Conservation (phyloP, 495 filamentous ascomycete species). For the Neurospora sp. region DNA sequence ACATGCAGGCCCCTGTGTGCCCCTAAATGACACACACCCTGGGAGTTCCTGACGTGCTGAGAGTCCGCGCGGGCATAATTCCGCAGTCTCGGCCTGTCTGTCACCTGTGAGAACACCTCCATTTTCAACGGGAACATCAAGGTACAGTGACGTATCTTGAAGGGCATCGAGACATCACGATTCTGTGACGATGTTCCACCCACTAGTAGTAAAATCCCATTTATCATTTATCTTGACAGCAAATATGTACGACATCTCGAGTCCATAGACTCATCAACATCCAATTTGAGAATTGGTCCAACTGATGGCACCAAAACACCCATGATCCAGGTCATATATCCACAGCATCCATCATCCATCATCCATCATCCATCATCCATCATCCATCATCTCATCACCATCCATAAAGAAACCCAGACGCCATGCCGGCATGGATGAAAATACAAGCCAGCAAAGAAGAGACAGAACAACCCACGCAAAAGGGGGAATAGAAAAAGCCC, state of each 20-base stretch:
- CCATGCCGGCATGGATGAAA: neutral
- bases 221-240: neutral
- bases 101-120: too few relatives aligned
- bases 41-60: neutral
- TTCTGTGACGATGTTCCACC: neutral
- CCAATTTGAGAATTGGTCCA: neutral
- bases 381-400: neutral
- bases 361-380: neutral
- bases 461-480: neutral
- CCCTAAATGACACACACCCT: neutral
- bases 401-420: neutral
- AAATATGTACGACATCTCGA: neutral
- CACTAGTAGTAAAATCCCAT: neutral
- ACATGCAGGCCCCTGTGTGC: neutral
- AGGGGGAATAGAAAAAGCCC: neutral
- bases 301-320: neutral
- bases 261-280: neutral
- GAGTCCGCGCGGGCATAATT: neutral
- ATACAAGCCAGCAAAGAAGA: neutral
- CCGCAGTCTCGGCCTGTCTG: neutral
- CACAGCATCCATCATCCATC: neutral
- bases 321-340: neutral
- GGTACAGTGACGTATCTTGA: neutral
- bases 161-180: neutral
- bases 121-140: neutral